Conservation (phyloP, 371 early-diverging fungal genomes). For the Mortierella sp. region DNA sequence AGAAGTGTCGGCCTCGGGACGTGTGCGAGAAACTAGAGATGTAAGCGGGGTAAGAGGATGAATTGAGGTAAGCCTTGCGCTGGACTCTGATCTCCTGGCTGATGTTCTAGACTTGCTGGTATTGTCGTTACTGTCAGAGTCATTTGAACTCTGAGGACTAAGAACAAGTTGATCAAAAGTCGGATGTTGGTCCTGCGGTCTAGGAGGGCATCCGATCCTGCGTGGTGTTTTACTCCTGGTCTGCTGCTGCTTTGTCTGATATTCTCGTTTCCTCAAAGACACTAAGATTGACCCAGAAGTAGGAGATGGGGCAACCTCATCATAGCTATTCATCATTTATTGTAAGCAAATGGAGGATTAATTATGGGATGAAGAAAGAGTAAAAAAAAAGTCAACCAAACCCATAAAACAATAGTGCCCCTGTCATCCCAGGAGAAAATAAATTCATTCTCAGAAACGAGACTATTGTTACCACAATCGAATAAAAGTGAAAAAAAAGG, state of each 20-base stretch:
- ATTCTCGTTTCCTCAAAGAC: constrained; percentile 39
- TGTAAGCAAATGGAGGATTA: constrained; percentile 3
- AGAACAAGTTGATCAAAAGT: constrained; percentile 3
- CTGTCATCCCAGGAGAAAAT: too few species aligned
- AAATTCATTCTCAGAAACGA: too few species aligned
- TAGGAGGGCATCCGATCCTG: constrained; percentile 27
- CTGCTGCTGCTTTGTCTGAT: constrained; percentile 47
- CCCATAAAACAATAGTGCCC: too few species aligned
- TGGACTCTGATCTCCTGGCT: not conserved
- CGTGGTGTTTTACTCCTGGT: constrained; percentile 27
- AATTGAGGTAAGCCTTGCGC: not conserved
- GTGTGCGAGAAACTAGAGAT: not conserved
- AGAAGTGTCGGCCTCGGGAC: not conserved
- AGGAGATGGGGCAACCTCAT: not conserved
- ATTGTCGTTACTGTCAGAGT: not conserved
- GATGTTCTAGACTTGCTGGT: not conserved
- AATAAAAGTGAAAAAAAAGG: too few species aligned
- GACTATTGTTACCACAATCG: too few species aligned
- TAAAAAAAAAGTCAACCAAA: too few species aligned
- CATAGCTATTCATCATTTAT: too few species aligned
- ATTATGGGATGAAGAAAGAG: not conserved
- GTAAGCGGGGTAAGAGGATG: not conserved
- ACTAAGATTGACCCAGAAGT: constrained; percentile 21
- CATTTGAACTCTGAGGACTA: not conserved
- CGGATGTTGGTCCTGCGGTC: constrained; percentile 10